A percentile compares a stretch with the other conserved stretches of the same genome.
These are phyloP conservation scores for Lactifluus hygrophoroides DNA, from an alignment of 768 basidiomycete genomes.

Conservation along the genomic window DNA sequence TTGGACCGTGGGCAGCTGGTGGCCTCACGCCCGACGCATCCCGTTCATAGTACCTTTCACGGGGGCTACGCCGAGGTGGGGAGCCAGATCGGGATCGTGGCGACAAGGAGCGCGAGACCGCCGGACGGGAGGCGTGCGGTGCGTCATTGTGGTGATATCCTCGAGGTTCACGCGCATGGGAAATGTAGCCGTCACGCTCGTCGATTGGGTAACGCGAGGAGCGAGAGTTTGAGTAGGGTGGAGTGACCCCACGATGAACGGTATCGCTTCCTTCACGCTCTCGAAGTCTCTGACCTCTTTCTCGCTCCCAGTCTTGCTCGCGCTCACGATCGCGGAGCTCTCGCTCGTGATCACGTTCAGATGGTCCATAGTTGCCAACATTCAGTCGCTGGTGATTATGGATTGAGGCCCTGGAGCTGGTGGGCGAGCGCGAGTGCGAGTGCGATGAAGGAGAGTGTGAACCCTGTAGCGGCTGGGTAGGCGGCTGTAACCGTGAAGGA, in stretches of 20 bases:
- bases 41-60: conserved; percentile 12
- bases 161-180: conserved; percentile 14
- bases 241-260: conserved; percentile 3
- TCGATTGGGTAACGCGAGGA: conserved; percentile 22
- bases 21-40: conserved; percentile 3
- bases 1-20: not conserved
- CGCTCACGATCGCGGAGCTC: conserved; percentile 35
- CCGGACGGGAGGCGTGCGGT: conserved; percentile 7
- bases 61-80: conserved; percentile 7
- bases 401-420: conserved; percentile 22
- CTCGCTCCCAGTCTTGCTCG: conserved; percentile 17
- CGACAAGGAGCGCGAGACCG: conserved; percentile 16
- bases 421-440: conserved; percentile 40
- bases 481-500: conserved; percentile 8
- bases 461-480: not conserved
- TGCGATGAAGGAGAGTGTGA: conserved; percentile 30
- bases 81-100: conserved; percentile 19
- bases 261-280: conserved; percentile 10
- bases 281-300: conserved; percentile 35
- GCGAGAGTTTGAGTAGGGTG: conserved; percentile 19
- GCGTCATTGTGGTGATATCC: conserved; percentile 12
- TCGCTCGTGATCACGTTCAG: conserved; percentile 45
- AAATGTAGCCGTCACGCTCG: conserved; percentile 19
- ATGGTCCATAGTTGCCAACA: conserved; percentile 37
- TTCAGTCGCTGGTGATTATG: conserved; percentile 60